Percentiles rank a stretch among this genome's conserved stretches.
These are phyloP conservation scores for Colletotrichum aenigma DNA, from an alignment of 2,329 filamentous ascomycete species.

Conservation along the genomic window DNA sequence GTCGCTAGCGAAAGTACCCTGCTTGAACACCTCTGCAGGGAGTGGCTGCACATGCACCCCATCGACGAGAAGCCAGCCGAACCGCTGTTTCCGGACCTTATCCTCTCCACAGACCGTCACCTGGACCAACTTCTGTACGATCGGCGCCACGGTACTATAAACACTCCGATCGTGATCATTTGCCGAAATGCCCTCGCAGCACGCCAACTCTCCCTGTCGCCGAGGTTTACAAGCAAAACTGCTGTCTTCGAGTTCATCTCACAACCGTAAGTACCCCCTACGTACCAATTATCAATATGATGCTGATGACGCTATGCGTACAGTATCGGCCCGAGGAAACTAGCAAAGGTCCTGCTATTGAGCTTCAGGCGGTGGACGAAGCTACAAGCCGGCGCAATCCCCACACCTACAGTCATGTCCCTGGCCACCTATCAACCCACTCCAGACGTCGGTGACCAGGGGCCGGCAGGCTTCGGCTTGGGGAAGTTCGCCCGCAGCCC, in stretches of 20 bases:
- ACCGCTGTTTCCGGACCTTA: conserved; percentile 26
- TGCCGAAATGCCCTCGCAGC: conserved; percentile 34
- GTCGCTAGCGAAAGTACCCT: conserved; percentile 19
- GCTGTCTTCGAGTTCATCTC: conserved; percentile 39
- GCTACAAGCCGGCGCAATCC: not conserved
- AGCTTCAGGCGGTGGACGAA: conserved; percentile 30
- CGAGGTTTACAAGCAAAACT: conserved; percentile 20
- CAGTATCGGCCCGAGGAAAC: conserved; percentile 40
- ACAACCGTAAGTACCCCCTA: conserved; percentile 33
- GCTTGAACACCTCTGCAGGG: conserved; percentile 29
- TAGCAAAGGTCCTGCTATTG: conserved; percentile 34
- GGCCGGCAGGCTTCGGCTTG: not conserved
- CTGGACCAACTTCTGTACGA: not conserved
- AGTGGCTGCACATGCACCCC: conserved; percentile 37
- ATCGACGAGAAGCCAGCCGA: conserved; percentile 11
- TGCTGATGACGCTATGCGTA: fast-evolving
- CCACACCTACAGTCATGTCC: not conserved
- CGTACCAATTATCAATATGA: fast-evolving
- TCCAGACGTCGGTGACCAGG: fast-evolving
- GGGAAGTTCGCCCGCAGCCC: fast-evolving
- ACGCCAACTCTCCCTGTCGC: conserved; percentile 23
- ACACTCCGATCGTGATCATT: conserved; percentile 28
- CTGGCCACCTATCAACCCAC: not conserved
- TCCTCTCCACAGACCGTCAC: conserved; percentile 24
- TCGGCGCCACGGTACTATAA: not conserved